Evolutionary conservation across 805 yeast genomes (phyloP), one percentile per base, ranked within the genome.

Genomic region (Teunomyces kruisii): DNA sequence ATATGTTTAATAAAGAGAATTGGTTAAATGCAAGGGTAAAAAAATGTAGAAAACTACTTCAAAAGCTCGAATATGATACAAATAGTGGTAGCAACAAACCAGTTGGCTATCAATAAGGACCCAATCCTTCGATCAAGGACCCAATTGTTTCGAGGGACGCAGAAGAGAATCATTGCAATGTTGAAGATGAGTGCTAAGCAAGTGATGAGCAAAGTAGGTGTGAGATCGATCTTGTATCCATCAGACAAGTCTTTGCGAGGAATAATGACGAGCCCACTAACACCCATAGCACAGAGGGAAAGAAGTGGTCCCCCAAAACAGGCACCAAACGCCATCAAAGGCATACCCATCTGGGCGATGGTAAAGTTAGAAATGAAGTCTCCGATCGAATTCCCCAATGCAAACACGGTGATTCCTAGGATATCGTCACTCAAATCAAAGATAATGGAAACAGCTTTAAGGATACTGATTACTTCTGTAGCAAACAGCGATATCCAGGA

Each of bases 231-330:
- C 16, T 40, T 40, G 44, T 53, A 55, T 2, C 58, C 58, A 39
- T n/a, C 39, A 39, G 19, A 13, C 14, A 49, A 44, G 16, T 35
- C 33, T 22, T 44, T 46, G 2, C 47, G 44, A 3, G 52, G 40
- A 2, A 58, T 40, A 4, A 57, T 30, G 6, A 65, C 27, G 28
- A 88, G 48, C 0, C 92, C 90, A 53, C 87, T 85, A 4, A 84
- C 56, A 0, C 97, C 97, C 48, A 92, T 67, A 0, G 97, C 96
- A 32, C 91, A 72, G 9, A 94, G 68, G 43, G 90, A 85, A 33
- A 94, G 62, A 46, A 92, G 65, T 0, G 98, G 98, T 1, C 97
- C 89, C 0, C 97, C 98, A 61, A 91, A 86, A 58, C 98, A 91
- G 0, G 97, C 97, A 24, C 94, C 87, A n/a, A 94, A 71, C 0